Evolutionary conservation across 306 rosid species (phyloP).

Genomic region (Bauhinia variegata): DNA sequence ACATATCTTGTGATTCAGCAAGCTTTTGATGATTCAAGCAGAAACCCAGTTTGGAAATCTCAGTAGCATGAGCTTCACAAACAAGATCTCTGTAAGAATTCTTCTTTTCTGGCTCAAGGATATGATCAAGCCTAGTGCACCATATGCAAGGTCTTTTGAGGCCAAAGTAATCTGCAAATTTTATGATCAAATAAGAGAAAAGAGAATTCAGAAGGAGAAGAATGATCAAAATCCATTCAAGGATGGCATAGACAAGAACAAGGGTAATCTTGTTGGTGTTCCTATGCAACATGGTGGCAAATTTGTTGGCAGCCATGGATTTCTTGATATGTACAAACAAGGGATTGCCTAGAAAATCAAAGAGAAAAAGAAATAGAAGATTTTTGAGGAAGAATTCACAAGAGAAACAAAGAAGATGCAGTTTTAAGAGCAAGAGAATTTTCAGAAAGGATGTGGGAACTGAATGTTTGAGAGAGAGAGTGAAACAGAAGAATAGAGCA

Average conservation of each 20-base stretch:
- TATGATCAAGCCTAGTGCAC: conserved; percentile 87
- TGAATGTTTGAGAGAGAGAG: conserved; percentile 31
- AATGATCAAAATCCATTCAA: conserved; percentile 84
- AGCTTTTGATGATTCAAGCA: conserved; percentile 72
- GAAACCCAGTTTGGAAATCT: conserved; percentile 74
- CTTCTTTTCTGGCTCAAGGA: conserved; percentile 58
- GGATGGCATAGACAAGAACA: conserved; percentile 73
- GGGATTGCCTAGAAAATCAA: conserved; percentile 14
- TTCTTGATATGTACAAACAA: conserved; percentile 59
- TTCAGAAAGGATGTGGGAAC: conserved; percentile 47
- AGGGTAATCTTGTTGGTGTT: conserved; percentile 85
- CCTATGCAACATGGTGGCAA: conserved; percentile 79
- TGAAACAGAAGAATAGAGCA: conserved; percentile 34
- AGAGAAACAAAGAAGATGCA: conserved; percentile 30
- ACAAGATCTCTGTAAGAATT: conserved; percentile 70
- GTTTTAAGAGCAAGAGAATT: conserved; percentile 26
- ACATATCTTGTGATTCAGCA: conserved; percentile 68
- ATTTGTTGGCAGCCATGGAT: conserved; percentile 92
- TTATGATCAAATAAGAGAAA: conserved; percentile 74
- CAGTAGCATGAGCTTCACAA: conserved; percentile 79
- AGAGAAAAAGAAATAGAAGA: conserved; percentile 18
- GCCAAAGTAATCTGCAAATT: conserved; percentile 84
- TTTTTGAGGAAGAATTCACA: not conserved
- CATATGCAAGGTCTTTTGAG: conserved; percentile 84
- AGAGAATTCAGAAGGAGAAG: conserved; percentile 83